phyloP scores from a whole-genome alignment of 23 red algal genomes.

The Gracilaria domingensis region DNA sequence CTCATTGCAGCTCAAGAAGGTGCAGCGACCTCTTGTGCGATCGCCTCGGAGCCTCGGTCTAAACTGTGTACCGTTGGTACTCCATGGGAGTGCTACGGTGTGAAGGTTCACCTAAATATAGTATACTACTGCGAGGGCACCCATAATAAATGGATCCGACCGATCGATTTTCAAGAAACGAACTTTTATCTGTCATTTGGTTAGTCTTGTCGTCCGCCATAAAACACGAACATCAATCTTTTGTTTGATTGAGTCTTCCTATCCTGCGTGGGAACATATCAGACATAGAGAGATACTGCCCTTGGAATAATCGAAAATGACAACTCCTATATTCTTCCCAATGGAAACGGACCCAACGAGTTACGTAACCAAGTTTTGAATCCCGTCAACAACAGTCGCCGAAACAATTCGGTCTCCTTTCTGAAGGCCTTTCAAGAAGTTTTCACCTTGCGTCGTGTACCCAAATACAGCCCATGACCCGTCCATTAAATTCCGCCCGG shows the following conservation, averaged over 20 bases:
- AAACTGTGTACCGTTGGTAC: too few species aligned
- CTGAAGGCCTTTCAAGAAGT: conserved; percentile 81
- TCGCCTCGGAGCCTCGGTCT: neutral
- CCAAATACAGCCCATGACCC: conserved; percentile 94
- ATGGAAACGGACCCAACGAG: neutral
- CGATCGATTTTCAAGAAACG: neutral
- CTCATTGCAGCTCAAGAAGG: too few species aligned
- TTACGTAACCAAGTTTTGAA: conserved; percentile 70
- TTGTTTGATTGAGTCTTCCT: neutral
- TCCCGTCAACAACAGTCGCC: conserved; percentile 80
- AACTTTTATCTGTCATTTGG: neutral
- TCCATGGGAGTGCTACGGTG: too few species aligned
- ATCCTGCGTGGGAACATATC: neutral
- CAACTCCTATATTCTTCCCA: neutral
- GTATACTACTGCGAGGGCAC: too few species aligned
- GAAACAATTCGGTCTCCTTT: conserved; percentile 85
- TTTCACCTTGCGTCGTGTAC: conserved; percentile 84
- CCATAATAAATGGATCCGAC: neutral
- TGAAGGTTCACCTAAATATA: too few species aligned
- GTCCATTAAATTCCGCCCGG: conserved; percentile 95
- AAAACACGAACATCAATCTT: neutral
- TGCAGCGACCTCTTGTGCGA: neutral
- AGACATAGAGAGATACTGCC: neutral
- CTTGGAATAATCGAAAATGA: neutral
- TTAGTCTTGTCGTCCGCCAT: neutral